Conservation (phyloP, 2,329 filamentous ascomycete genomes). For the Ilyonectria mors-panacis region DNA sequence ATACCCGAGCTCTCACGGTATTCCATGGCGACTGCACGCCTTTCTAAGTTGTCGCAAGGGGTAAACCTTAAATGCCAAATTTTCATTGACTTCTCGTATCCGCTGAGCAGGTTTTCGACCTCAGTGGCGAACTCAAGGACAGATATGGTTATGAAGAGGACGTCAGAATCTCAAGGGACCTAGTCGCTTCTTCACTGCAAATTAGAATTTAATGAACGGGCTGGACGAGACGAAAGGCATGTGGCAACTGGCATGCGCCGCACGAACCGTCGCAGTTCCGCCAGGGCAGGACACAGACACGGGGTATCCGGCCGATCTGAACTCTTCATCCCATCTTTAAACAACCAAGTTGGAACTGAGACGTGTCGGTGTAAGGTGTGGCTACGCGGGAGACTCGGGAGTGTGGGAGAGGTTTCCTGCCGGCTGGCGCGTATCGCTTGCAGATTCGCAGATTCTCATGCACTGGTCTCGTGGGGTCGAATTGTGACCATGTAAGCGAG, state of each 20-base stretch:
- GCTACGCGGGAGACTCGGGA: not conserved
- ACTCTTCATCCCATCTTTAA: not conserved
- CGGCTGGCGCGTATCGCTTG: slow-evolving; percentile 26
- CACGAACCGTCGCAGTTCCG: not conserved
- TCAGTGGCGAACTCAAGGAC: slow-evolving; percentile 16
- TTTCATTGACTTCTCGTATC: slow-evolving; percentile 27
- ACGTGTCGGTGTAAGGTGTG: not conserved
- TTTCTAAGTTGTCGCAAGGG: slow-evolving; percentile 26
- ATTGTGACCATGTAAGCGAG: slow-evolving; percentile 36
- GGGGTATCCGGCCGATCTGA: not conserved
- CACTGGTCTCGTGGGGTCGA: slow-evolving; percentile 27
- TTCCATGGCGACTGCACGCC: slow-evolving; percentile 19
- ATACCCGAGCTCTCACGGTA: slow-evolving; percentile 24
- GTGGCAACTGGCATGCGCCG: not conserved
- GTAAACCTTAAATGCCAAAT: slow-evolving; percentile 28
- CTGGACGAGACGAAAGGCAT: not conserved
- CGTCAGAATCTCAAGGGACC: not conserved
- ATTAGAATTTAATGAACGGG: not conserved
- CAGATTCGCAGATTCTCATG: slow-evolving; percentile 25
- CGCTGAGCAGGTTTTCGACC: slow-evolving; percentile 22
- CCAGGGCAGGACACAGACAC: not conserved
- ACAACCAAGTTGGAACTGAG: not conserved
- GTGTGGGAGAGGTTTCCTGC: slow-evolving; percentile 6
- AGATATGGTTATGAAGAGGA: not conserved
- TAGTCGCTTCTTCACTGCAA: not conserved